Percentiles rank a stretch among this genome's conserved stretches.
Conservation (phyloP, 2,329 filamentous ascomycete genomes). For the Nakataea oryzae region DNA sequence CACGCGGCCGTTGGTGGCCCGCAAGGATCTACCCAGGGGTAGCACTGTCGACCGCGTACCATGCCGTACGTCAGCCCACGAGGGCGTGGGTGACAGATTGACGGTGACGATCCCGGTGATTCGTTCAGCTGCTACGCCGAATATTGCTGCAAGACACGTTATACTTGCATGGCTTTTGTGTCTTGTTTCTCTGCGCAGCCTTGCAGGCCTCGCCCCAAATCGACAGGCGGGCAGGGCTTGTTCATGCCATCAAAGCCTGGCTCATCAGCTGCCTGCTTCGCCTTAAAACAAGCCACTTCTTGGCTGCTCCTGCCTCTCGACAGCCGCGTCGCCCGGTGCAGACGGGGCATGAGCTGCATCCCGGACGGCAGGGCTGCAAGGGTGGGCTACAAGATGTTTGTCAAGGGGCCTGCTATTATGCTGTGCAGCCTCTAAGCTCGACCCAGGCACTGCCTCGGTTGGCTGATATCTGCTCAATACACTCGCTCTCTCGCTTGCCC, state of each 20-base stretch:
- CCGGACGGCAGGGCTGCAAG: neutral
- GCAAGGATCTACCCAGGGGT: neutral
- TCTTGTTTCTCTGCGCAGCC: neutral
- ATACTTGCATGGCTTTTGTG: neutral
- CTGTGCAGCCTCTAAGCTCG: neutral
- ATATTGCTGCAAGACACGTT: neutral
- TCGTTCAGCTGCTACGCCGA: neutral
- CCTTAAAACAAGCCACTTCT: neutral
- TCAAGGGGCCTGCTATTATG: neutral
- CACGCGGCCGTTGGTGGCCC: neutral
- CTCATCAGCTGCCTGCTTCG: neutral
- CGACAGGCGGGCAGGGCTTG: neutral
- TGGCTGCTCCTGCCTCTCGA: neutral
- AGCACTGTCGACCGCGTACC: neutral
- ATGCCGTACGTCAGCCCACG: neutral
- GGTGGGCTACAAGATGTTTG: no score
- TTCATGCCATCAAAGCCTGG: neutral
- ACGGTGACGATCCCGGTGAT: neutral
- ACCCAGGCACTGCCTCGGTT: neutral
- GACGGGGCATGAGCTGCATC: neutral
- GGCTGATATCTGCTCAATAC: neutral
- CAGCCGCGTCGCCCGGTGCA: neutral
- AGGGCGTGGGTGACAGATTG: neutral
- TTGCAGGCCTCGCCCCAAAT: neutral
- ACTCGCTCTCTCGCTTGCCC: neutral